Evolutionary conservation across 1,139 yeast species (phyloP), one percentile per base, ranked within the genome.

Genomic region (Kurtzmaniella quercitrusa): DNA sequence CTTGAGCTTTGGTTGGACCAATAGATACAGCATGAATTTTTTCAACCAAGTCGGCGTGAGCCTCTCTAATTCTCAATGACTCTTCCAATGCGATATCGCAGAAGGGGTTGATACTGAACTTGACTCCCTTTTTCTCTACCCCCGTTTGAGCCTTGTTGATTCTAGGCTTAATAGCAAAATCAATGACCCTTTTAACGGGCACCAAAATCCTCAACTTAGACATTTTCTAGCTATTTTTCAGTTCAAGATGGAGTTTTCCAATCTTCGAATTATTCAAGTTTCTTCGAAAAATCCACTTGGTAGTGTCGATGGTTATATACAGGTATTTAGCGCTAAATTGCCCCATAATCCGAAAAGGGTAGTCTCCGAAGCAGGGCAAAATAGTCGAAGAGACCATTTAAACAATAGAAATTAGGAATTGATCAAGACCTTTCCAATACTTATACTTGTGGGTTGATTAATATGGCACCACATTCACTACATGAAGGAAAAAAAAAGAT

Each of bases 71-170:
- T 55, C 85, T 78, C 42, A 91, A 73, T 2, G 98, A 95, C 65
- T 93, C 98, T 66, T 93, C 98, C 45, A 77, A 71, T 14, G 98
- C 98, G 61, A 93, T 93, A 66, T 93, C 98, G 68, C 96, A 94
- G 66, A 93, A 93, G 45, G 98, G 98, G 64, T 93, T 93, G 65
- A 93, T 89, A 59, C 91, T 81, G 74, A 85, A 90, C 69, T 91
- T 91, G 55, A 89, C 90, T 45, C 97, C 97, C 53, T 86, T 81
- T 46, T 93, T 83, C 57, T 90, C 96, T 43, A 93, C 83, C 3
- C 94, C 96, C 11, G 90, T 85, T 46, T 81, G 81, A 14, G 95
- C 73, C 65, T 88, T 83, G 71, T 90, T 91, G 65, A 93, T 86
- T 57, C 97, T 79, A 41, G 98, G 98, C 65, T 86, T 87, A 56